These are phyloP conservation scores for Brassica juncea DNA, from an alignment of 345 rosid species.

Conservation along the genomic window DNA sequence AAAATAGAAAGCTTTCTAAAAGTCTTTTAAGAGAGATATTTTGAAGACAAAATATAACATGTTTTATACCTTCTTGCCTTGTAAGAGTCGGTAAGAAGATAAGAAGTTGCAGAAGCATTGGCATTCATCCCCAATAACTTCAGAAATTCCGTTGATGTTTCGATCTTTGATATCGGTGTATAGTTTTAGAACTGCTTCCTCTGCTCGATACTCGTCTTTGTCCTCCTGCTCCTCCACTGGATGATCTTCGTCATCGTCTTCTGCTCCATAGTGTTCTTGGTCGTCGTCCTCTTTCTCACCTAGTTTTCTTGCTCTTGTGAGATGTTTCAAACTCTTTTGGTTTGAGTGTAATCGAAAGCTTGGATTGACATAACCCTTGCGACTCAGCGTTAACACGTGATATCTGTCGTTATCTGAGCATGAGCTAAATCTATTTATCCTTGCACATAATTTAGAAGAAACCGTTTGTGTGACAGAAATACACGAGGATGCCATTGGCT, in stretches of 20 bases:
- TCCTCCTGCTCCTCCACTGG: background rate
- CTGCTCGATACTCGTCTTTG: slow-evolving; percentile 29
- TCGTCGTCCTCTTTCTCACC: slow-evolving; percentile 14
- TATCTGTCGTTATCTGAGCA: background rate
- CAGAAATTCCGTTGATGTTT: slow-evolving; percentile 51
- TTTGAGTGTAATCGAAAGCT: slow-evolving; percentile 5
- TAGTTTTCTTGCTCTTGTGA: slow-evolving; percentile 3
- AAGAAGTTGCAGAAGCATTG: slow-evolving; percentile 61
- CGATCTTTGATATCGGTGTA: slow-evolving; percentile 52
- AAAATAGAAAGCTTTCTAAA: background rate
- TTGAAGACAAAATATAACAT: background rate
- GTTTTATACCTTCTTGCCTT: slow-evolving; percentile 68
- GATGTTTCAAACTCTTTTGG: slow-evolving; percentile 4
- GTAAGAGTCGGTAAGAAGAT: slow-evolving; percentile 50
- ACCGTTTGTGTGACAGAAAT: background rate
- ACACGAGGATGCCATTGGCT: slow-evolving; percentile 25
- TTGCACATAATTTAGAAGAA: slow-evolving; percentile 9
- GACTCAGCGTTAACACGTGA: background rate
- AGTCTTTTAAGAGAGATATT: background rate
- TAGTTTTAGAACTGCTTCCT: slow-evolving; percentile 64
- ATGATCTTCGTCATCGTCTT: slow-evolving; percentile 18
- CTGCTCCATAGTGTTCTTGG: background rate
- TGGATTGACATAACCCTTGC: background rate
- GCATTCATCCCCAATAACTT: slow-evolving; percentile 73
- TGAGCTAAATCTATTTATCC: background rate